A percentile compares a stretch with the other conserved stretches of the same genome.
Evolutionary conservation across 2,329 filamentous ascomycete species (phyloP).

Genomic region (Gnomoniopsis sp.): DNA sequence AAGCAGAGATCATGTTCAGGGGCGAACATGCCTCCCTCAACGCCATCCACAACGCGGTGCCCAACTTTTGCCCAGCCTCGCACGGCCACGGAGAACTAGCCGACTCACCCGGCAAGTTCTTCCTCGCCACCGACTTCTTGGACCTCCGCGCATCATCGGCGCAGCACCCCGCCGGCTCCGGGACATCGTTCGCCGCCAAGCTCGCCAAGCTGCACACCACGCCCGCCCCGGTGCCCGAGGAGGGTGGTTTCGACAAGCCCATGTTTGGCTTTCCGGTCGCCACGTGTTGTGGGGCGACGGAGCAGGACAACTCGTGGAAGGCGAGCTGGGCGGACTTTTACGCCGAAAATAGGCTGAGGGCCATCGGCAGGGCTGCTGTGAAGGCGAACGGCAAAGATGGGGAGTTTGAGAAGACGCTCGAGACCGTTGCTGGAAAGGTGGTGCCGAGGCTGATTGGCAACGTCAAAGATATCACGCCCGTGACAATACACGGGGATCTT

Average conservation of each 20-base stretch:
- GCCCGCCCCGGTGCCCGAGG: conserved; percentile 62
- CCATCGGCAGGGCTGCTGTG: conserved; percentile 57
- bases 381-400: conserved; percentile 61
- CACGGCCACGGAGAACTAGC: conserved; percentile 66
- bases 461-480: conserved; percentile 65
- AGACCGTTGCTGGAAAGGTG: conserved; percentile 59
- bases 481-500: conserved; percentile 86
- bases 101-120: conserved; percentile 48
- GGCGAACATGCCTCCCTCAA: conserved; percentile 82
- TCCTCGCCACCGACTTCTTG: conserved; percentile 76
- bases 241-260: conserved; percentile 53
- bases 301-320: conserved; percentile 73
- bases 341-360: conserved; percentile 68
- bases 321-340: conserved; percentile 83
- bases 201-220: conserved; percentile 76
- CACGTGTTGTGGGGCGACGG: conserved; percentile 83
- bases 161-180: conserved; percentile 40
- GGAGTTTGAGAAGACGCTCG: conserved; percentile 61
- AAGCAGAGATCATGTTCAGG: conserved; percentile 66
- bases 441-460: conserved; percentile 76
- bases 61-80: conserved; percentile 71
- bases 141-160: conserved; percentile 46
- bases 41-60: conserved; percentile 69
- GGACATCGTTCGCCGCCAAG: conserved; percentile 66
- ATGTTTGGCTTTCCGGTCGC: conserved; percentile 81